Base-by-base conservation (phyloP, 1,139 yeast species). In the Yamadazyma diospyri region DNA sequence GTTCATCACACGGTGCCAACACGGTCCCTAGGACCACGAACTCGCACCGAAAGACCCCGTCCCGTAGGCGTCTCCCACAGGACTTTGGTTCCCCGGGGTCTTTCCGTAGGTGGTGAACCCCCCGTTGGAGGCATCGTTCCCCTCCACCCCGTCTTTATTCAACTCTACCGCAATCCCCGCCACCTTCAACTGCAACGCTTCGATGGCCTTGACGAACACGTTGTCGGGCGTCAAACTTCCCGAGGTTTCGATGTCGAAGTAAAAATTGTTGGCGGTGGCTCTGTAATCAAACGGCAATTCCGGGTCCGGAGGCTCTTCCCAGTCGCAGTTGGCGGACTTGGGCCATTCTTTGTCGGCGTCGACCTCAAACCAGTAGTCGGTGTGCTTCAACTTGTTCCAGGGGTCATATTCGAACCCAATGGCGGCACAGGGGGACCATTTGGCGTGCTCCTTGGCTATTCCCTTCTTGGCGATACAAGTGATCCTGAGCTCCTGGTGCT, bases 371-470 rank as follows among this genome's bases (percentile, higher is more conserved):
- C 99, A 92, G 54, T 76, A 85, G 49, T 88, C 96, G 0, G 98
- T 92, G 56, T 92, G 98, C 52, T 83, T 82, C 48, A 94, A 72
- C 62, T 92, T 94, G 61, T 92, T 92, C 95, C 96, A 92, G n/a
- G 99, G 99, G 55, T 92, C 99, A 53, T 92, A 92, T 61, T 92
- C 99, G 52, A 92, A 92, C 16, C 95, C 97, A 36, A 94, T 75
- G n/a, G 98, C 98, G 0, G 97, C 76, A 47, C 95, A 85, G 2
- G 98, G 97, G 5, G 94, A 82, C 98, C 98, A 92, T 55, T 92
- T 92, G 33, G 98, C 97, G 54, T 92, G 99, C 57, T 92, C 99
- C 58, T 94, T 92, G 27, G 97, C 89, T 41, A 94, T 92, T 27
- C 99, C 98, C 65, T 92, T 92, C 59, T 94, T 92, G 35, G 99